phyloP scores from a whole-genome alignment of 805 yeast genomes.

The Saturnispora silvae region DNA sequence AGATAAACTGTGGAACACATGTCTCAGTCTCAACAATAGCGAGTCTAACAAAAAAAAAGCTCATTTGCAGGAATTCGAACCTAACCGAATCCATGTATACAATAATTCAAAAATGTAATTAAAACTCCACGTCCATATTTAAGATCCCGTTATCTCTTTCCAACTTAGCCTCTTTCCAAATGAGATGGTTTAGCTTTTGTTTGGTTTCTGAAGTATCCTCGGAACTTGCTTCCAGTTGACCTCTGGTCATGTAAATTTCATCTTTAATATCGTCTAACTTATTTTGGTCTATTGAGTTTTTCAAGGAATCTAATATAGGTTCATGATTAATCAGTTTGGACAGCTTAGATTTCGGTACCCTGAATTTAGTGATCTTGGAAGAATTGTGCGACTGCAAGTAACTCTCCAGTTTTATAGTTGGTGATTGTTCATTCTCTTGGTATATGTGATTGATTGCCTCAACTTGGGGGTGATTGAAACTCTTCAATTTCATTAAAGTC shows the following conservation, averaged over 20 bases:
- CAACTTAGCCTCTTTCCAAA: not conserved
- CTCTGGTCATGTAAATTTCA: constrained; percentile 9
- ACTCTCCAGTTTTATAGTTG: constrained; percentile 14
- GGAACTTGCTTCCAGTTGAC: constrained; percentile 3
- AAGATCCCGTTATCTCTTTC: not conserved
- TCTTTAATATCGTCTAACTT: constrained; percentile 15
- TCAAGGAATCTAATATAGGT: no score
- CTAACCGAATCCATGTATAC: no score
- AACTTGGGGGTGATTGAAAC: constrained; percentile 21
- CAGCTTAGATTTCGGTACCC: no score
- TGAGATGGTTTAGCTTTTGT: not conserved
- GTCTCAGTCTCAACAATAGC: no score
- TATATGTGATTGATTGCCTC: constrained; percentile 11
- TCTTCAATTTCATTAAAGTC: constrained; percentile 22
- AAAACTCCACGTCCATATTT: not conserved
- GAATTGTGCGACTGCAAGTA: no score
- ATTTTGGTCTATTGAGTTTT: not conserved
- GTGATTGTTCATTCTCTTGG: not conserved
- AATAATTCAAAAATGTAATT: no score
- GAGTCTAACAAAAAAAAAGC: no score
- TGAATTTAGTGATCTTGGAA: no score
- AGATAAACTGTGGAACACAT: no score
- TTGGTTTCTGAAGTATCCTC: constrained; percentile 4
- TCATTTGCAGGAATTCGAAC: no score
- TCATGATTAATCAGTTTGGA: no score